Conservation (phyloP, 1,284 basidiomycete species). For the Phellopilus nigrolimitatus region DNA sequence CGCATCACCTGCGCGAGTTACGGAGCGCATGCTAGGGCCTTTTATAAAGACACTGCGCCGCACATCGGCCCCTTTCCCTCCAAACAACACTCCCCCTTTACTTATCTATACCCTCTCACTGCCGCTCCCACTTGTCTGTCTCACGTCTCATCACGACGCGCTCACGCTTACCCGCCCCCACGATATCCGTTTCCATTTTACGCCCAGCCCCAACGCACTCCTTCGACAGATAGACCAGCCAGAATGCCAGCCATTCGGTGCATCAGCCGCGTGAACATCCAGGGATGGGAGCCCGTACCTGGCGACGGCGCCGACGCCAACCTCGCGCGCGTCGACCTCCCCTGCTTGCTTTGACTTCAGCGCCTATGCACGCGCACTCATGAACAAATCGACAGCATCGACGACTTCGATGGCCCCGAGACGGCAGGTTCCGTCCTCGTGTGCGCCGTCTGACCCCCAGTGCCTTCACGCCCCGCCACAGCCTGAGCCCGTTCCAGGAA, state of each 20-base stretch:
- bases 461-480: background rate
- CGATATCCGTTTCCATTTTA: background rate
- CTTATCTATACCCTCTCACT: background rate
- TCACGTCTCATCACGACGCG: background rate
- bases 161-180: background rate
- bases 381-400: background rate
- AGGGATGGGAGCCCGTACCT: slow-evolving; percentile 12
- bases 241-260: slow-evolving; percentile 4
- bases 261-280: slow-evolving; percentile 7
- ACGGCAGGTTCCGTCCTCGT: slow-evolving; percentile 12
- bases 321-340: background rate
- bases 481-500: background rate
- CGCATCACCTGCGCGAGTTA: too few relatives aligned
- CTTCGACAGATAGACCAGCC: background rate
- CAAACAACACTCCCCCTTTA: background rate
- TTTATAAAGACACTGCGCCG: background rate
- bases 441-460: background rate
- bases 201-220: background rate
- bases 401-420: background rate
- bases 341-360: background rate
- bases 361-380: background rate
- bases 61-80: background rate
- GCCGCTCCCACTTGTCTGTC: background rate
- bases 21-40: too few relatives aligned
- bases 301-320: background rate